Evolutionary conservation across 305 asterid genomes (phyloP).

Genomic region (Fraxinus sp.): DNA sequence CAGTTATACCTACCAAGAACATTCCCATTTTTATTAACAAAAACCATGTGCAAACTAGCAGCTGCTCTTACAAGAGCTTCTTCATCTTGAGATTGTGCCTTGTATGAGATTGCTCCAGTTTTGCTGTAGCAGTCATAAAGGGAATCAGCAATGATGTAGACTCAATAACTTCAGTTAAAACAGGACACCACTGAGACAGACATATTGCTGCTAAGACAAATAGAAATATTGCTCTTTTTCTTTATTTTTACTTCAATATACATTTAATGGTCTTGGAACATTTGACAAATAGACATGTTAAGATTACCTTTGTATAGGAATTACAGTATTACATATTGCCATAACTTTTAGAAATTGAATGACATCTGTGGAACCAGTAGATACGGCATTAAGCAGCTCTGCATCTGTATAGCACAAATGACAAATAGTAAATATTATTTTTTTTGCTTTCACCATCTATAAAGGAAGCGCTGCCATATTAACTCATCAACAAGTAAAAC

Average conservation of each 20-base stretch:
- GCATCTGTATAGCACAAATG: constrained; percentile 49
- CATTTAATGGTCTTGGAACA: constrained; percentile 25
- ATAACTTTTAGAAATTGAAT: constrained; percentile 76
- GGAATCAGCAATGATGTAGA: constrained; percentile 14
- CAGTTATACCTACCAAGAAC: constrained; percentile 57
- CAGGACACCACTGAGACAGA: constrained; percentile 20
- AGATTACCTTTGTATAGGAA: constrained; percentile 81
- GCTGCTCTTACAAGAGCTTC: constrained; percentile 99
- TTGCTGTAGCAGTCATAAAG: constrained; percentile 45
- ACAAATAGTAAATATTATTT: constrained; percentile 14
- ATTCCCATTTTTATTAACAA: constrained; percentile 62
- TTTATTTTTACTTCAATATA: constrained; percentile 10
- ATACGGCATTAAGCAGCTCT: constrained; percentile 61
- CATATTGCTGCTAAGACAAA: constrained; percentile 3
- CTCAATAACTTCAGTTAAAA: constrained; percentile 4
- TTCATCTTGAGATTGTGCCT: constrained; percentile 98
- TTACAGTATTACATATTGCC: constrained; percentile 93
- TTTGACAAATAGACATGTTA: constrained; percentile 20
- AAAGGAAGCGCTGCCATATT: background rate
- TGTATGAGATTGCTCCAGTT: constrained; percentile 66
- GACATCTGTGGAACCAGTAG: constrained; percentile 68
- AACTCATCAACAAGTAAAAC: background rate
- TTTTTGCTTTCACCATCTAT: background rate
- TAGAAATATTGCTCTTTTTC: constrained; percentile 6
- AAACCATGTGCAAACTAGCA: constrained; percentile 74